A percentile compares a stretch with the other conserved stretches of the same genome.
phyloP scores from a whole-genome alignment of 805 yeast species.

The Metschnikowia vanudenii region DNA sequence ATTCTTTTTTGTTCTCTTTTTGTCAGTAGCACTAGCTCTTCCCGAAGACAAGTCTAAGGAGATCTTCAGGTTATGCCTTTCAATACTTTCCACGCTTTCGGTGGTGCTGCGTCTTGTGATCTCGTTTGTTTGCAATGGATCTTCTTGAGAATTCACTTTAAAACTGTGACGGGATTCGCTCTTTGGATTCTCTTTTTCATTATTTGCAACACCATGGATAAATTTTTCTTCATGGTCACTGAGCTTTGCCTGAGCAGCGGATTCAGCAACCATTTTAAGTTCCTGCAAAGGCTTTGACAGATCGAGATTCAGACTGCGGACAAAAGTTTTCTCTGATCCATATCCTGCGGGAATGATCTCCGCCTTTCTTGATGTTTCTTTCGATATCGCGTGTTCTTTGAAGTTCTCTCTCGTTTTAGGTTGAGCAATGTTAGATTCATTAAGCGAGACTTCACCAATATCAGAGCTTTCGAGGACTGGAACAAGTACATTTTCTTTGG shows the following conservation, averaged over 20 bases:
- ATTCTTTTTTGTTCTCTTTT: slow-evolving; percentile 33
- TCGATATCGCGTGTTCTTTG: background rate
- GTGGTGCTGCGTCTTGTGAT: background rate
- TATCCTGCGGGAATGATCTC: background rate
- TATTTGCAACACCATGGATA: background rate
- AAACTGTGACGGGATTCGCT: background rate
- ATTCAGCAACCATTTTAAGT: background rate
- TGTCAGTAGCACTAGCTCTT: slow-evolving; percentile 10
- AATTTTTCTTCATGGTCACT: background rate
- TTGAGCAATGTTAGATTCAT: too few species aligned
- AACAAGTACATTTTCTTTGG: slow-evolving; percentile 4
- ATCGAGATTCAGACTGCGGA: background rate
- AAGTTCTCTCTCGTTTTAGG: too few species aligned
- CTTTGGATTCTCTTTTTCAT: background rate
- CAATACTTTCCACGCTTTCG: background rate
- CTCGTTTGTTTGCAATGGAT: background rate
- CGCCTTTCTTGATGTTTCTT: background rate
- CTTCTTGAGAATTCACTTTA: background rate
- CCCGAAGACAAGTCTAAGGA: slow-evolving; percentile 2
- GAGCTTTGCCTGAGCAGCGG: background rate
- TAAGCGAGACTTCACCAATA: slow-evolving; percentile 1
- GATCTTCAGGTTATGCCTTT: slow-evolving; percentile 16
- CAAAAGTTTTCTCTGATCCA: background rate
- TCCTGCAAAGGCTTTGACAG: background rate
- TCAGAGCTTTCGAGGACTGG: background rate